These are phyloP conservation scores for Bjerkandera adusta DNA, from an alignment of 1,284 basidiomycete genomes.

Conservation along the genomic window DNA sequence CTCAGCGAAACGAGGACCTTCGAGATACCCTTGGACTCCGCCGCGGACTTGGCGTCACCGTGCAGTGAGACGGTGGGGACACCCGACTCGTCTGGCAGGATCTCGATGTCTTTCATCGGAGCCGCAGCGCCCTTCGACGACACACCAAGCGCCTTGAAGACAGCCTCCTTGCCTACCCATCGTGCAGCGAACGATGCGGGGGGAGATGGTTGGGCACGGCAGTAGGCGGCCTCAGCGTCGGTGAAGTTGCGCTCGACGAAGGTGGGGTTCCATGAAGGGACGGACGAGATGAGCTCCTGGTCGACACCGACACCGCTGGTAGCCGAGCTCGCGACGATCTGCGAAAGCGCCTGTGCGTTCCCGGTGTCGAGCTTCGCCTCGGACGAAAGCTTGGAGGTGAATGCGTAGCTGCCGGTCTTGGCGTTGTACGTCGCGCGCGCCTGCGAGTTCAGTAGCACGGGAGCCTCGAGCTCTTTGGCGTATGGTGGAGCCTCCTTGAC, in stretches of 20 bases:
- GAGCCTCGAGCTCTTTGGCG: slow-evolving; percentile 81
- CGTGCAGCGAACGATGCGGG: slow-evolving; percentile 92
- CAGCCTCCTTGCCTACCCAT: slow-evolving; percentile 97
- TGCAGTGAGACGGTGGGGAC: slow-evolving; percentile 76
- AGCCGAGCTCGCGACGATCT: slow-evolving; percentile 46
- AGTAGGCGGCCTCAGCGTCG: slow-evolving; percentile 84
- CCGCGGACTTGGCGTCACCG: slow-evolving; percentile 81
- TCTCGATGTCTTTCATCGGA: slow-evolving; percentile 96
- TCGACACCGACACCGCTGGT: slow-evolving; percentile 82
- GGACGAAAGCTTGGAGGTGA: slow-evolving; percentile 63
- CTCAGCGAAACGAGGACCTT: slow-evolving; percentile 85
- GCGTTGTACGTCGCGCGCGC: slow-evolving; percentile 82
- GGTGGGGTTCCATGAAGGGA: slow-evolving; percentile 87
- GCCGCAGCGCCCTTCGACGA: slow-evolving; percentile 91
- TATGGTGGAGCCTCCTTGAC: slow-evolving; percentile 97
- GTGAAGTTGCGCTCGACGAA: slow-evolving; percentile 96
- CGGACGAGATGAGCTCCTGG: slow-evolving; percentile 91
- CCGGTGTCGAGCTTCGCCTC: slow-evolving; percentile 53
- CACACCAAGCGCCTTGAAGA: slow-evolving; percentile 96
- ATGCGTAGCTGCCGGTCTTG: slow-evolving; percentile 85
- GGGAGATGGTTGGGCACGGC: slow-evolving; percentile 83
- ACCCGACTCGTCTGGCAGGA: slow-evolving; percentile 71
- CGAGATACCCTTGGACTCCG: slow-evolving; percentile 71
- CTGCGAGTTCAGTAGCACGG: slow-evolving; percentile 91
- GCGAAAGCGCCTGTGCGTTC: slow-evolving; percentile 66